Evolutionary conservation across 2,329 filamentous ascomycete species (phyloP).

Genomic region (Coniochaeta sp.): DNA sequence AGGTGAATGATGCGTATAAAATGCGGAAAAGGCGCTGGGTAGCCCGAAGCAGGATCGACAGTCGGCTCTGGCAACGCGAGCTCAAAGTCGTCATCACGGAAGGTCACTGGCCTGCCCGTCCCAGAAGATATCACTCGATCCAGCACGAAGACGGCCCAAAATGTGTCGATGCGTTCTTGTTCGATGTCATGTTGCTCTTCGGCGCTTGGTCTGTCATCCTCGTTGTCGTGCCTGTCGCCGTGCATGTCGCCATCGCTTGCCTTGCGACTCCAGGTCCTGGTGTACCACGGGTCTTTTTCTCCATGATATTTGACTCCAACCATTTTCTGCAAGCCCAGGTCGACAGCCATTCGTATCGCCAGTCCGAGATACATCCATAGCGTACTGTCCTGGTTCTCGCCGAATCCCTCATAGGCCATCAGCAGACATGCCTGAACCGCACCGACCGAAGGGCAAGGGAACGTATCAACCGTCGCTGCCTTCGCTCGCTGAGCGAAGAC

Average conservation of each 20-base stretch:
- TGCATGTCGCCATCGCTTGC: conserved; percentile 16
- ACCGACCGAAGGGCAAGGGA: conserved; percentile 74
- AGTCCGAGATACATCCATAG: conserved; percentile 92
- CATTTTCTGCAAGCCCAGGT: conserved; percentile 74
- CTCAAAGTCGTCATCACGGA: conserved; percentile 81
- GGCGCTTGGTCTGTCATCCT: conserved; percentile 32
- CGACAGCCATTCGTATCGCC: conserved; percentile 76
- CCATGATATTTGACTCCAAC: conserved; percentile 62
- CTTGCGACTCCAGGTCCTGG: conserved; percentile 29
- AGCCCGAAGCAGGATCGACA: conserved; percentile 51
- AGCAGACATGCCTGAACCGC: conserved; percentile 79
- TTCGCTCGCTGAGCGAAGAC: conserved; percentile 78
- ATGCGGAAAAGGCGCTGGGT: conserved; percentile 72
- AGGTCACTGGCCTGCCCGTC: conserved; percentile 74
- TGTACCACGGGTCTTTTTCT: conserved; percentile 43
- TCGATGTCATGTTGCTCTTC: conserved; percentile 61
- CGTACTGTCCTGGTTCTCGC: conserved; percentile 79
- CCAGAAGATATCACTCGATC: conserved; percentile 84
- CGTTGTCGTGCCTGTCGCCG: conserved; percentile 30
- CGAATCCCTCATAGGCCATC: conserved; percentile 84
- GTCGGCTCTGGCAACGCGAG: conserved; percentile 55
- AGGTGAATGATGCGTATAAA: conserved; percentile 80
- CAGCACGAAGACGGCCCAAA: conserved; percentile 85
- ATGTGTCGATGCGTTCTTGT: conserved; percentile 76
- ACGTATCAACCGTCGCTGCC: conserved; percentile 73